A percentile compares a stretch with the other conserved stretches of the same genome.
These are phyloP conservation scores for Pueraria montana DNA, from an alignment of 306 rosid species.

Conservation along the genomic window DNA sequence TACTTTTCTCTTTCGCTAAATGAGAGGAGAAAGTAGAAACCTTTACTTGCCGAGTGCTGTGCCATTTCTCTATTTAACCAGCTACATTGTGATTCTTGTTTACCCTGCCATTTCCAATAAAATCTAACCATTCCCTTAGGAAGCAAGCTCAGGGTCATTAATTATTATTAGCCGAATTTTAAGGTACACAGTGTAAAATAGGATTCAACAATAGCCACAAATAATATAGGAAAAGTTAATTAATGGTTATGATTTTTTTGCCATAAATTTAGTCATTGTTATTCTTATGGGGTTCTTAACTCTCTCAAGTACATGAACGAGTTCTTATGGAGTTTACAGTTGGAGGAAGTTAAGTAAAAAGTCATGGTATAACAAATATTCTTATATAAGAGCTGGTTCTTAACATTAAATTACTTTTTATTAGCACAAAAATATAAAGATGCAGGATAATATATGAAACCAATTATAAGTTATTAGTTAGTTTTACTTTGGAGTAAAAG, in stretches of 20 bases:
- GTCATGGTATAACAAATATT: no score
- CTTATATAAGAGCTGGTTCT: no score
- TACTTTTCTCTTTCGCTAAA: not conserved
- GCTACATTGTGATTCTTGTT: not conserved
- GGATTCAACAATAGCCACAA: not conserved
- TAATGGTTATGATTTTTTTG: not conserved
- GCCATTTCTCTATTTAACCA: conserved; percentile 26
- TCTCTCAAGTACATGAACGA: no score
- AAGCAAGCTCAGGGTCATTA: not conserved
- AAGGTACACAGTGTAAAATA: not conserved
- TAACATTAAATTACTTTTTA: no score
- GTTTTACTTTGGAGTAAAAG: no score
- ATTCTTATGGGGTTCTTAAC: no score
- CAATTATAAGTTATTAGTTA: no score
- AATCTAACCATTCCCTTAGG: conserved; percentile 11
- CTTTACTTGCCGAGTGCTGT: conserved; percentile 36
- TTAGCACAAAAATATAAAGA: no score
- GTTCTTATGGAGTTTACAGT: no score
- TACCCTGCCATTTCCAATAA: not conserved
- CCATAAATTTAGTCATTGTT: not conserved
- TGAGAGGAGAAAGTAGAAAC: conserved; percentile 4
- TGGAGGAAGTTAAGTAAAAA: no score
- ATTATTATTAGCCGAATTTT: conserved; percentile 7
- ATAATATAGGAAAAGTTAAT: not conserved
- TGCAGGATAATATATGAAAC: no score